Base-by-base conservation (phyloP, 2,329 filamentous ascomycete species). In the Aspergillus glaucus region DNA sequence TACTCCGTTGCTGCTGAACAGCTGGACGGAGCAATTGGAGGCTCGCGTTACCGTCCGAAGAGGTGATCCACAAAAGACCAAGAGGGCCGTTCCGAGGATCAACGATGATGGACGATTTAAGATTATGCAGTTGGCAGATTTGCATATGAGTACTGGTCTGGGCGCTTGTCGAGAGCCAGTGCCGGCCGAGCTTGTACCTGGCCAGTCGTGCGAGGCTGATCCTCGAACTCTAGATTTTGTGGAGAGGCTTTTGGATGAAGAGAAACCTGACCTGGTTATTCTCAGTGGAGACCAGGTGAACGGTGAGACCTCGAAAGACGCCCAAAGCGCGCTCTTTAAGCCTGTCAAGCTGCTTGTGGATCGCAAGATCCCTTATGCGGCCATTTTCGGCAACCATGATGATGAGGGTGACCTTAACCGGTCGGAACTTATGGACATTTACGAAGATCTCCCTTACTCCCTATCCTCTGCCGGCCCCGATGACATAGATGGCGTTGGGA, bases 361-460 rank as follows among this genome's bases (percentile, higher is more conserved):
- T 66, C 87, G 87, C 66, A 88, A 89, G 61, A 89, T 97, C 34
- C 93, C 93, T 0, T 97, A 94, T 62, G 88, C 90, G 14, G 85
- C 86, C 52, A 97, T 98, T 51, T 96, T 97, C 62, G 93, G 93
- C 49, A 98, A 98, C 66, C 93, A 98, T 68, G 93, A 98, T 63
- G 92, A 97, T 61, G 92, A 97, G 74, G 85, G 85, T 30, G 82
- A 87, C 42, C 79, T 96, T 55, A 81, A 84, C 14, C 86, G 93
- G 48, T 75, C 79, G 4, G 80, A 81, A 2, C 85, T 93, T 62
- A 97, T 98, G 91, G 77, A 82, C 3, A 77, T 98, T 12, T 83
- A 95, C 59, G 84, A 95, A 66, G 83, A 84, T 1, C 78, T 98
- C 0, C 93, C 93, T 0, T 96, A 88, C 68, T 96, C 90, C 1